Conservation (phyloP, 768 basidiomycete species). For the Candolleomyces eurysporus region DNA sequence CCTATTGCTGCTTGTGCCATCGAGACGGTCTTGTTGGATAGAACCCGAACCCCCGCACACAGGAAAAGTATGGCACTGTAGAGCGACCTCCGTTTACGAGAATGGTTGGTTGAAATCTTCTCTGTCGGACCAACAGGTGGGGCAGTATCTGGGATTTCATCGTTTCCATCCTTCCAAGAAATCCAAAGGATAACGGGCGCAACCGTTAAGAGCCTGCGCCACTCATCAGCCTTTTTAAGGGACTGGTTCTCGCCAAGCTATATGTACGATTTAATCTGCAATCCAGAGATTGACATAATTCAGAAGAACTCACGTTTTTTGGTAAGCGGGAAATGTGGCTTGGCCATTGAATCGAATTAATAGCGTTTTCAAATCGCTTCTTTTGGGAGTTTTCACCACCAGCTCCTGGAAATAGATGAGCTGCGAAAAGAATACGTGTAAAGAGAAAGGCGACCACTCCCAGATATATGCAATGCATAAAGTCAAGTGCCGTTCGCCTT, state of each 20-base stretch:
- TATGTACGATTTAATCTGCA: no score
- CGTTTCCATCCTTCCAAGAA: neutral
- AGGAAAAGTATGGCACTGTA: slow-evolving; percentile 17
- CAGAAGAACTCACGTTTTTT: slow-evolving; percentile 28
- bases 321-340: slow-evolving; percentile 27
- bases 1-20: slow-evolving; percentile 20
- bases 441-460: slow-evolving; percentile 23
- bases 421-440: slow-evolving; percentile 17
- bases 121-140: neutral
- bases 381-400: slow-evolving; percentile 20
- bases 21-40: slow-evolving; percentile 19
- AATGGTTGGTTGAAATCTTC: neutral
- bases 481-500: slow-evolving; percentile 22
- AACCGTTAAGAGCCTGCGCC: slow-evolving; percentile 23
- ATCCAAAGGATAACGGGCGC: slow-evolving; percentile 25
- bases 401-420: slow-evolving; percentile 22
- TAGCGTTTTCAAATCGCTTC: slow-evolving; percentile 19
- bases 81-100: slow-evolving; percentile 5
- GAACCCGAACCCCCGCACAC: slow-evolving; percentile 16
- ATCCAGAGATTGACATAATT: no score
- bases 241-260: slow-evolving; percentile 24
- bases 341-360: slow-evolving; percentile 28
- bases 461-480: slow-evolving; percentile 30
- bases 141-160: neutral
- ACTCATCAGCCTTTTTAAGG: slow-evolving; percentile 32